These are phyloP conservation scores for Medicago truncatula DNA, from an alignment of 306 rosid genomes.

Conservation along the genomic window DNA sequence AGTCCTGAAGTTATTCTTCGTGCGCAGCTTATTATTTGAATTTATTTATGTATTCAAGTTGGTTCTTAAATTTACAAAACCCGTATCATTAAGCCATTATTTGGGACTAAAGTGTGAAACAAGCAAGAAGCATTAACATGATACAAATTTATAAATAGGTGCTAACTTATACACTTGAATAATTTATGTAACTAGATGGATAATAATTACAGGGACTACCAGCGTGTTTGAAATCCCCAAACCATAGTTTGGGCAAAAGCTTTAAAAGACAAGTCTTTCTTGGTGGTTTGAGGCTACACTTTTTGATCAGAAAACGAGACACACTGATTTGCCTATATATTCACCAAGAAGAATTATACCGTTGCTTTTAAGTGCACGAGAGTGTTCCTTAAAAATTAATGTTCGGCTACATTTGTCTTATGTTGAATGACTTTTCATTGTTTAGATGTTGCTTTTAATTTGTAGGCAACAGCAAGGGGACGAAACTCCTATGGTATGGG, in stretches of 20 bases:
- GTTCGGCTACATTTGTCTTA: slow-evolving; percentile 25
- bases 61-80: slow-evolving; percentile 11
- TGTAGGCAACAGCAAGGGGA: slow-evolving; percentile 88
- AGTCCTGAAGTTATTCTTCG: slow-evolving; percentile 4
- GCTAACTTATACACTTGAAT: slow-evolving; percentile 1
- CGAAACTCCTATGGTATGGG: slow-evolving; percentile 96
- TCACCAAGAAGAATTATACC: not conserved
- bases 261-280: not conserved
- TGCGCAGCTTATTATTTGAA: not conserved
- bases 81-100: not conserved
- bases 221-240: slow-evolving; percentile 7
- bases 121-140: slow-evolving; percentile 2
- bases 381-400: slow-evolving; percentile 9
- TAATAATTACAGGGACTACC: slow-evolving; percentile 3
- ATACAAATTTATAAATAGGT: not conserved
- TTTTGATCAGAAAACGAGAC: not conserved
- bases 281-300: not conserved
- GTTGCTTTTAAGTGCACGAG: not conserved
- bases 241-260: slow-evolving; percentile 9
- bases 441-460: slow-evolving; percentile 47
- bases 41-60: not conserved
- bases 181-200: slow-evolving; percentile 6
- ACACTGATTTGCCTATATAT: slow-evolving; percentile 1
- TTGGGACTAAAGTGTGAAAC: slow-evolving; percentile 1
- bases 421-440: slow-evolving; percentile 43